Base-by-base conservation (phyloP, 208 protist genomes). In the Wallacemonas sp. region DNA sequence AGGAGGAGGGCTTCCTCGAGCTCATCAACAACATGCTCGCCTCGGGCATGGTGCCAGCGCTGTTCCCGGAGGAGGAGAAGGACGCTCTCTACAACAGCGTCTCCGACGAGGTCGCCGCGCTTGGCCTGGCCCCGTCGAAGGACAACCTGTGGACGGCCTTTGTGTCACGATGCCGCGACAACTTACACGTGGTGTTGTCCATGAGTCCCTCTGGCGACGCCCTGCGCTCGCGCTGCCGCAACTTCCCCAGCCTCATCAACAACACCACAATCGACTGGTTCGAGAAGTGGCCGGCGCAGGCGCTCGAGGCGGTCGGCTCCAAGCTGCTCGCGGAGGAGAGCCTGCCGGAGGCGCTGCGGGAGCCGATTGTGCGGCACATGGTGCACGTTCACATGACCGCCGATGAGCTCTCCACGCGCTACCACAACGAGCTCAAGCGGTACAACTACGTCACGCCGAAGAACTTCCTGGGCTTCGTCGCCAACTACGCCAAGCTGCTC, bases 261-360 rank as follows among this genome's bases (percentile, higher is more conserved):
- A 99, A 98, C 81, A 99, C 96, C 6, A 98, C 98, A 27, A 99
- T 99, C 66, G 99, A 99, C 76, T 99, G 99, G 98, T 99, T 99
- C 76, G 84, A 95, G 65, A 96, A 98, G 74, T 99, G 99, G 99
- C 97, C 98, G 17, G 69, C 93, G 41, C 90, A 99, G 74, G 98
- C 98, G 9, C 91, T 99, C 21, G 68, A 94, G 64, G 93, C 97
- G 16, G 98, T 99, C 11, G 93, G 94, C 30, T 67, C 72, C 16
- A 88, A 89, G 56, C 72, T 96, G 29, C 74, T 98, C 0, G 85
- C 83, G 2, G 80, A 97, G 27, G 90, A 98, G 72, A 83, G 93
- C 62, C 73, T 99, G 26, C 87, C 96, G 0, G 81, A 91, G n/a
- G 82, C 96, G 43, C 61, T 92, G 63, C 87, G 92, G 23, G 54